Base-by-base conservation (phyloP, 768 basidiomycete genomes). In the Antrodiella citrinella region DNA sequence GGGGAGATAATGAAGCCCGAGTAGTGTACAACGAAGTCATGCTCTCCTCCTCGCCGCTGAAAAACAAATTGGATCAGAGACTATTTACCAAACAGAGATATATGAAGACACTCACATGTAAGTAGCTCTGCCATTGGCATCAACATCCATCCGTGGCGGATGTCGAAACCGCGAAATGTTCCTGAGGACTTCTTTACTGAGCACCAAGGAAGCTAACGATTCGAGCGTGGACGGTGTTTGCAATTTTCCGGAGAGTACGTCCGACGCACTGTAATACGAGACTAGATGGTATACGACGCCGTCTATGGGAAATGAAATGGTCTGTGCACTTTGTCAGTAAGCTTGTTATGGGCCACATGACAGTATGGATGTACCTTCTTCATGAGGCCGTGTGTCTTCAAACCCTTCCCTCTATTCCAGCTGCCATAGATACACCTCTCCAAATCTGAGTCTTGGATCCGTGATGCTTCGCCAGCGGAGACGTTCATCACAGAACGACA, bases 381-480 rank as follows among this genome's bases (percentile, higher is more conserved):
- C 57, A 58, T 58, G 30, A 58, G 41, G 3, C 57, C 57, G 45
- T 58, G 49, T 24, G 52, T 38, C 52, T 58, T 58, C 43, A 58
- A 47, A 18, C 54, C 54, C 24, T 50, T 52, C 7, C 57, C 54
- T 35, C 51, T 55, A 44, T 53, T 53, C 57, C 54, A 58, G 44
- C 57, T 58, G 7, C 57, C 57, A 39, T 51, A 54, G 19, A 58
- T 55, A 48, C 51, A 53, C 35, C 50, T 48, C 26, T 58, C 54
- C 13, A 55, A 50, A 24, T 53, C 51, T 2, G 52, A 49, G 20
- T 58, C 54, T 18, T 26, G 43, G 9, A 30, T 30, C 2, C 30
- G 43, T 1, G 47, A 26, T 2, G 26, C 18, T 21, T 43, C n/a
- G 18, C 10, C 18, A 7, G 15, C 18, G 9, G 41, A 19, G 19